Base-by-base conservation (phyloP, 768 basidiomycete species). In the Lyophyllum decastes region DNA sequence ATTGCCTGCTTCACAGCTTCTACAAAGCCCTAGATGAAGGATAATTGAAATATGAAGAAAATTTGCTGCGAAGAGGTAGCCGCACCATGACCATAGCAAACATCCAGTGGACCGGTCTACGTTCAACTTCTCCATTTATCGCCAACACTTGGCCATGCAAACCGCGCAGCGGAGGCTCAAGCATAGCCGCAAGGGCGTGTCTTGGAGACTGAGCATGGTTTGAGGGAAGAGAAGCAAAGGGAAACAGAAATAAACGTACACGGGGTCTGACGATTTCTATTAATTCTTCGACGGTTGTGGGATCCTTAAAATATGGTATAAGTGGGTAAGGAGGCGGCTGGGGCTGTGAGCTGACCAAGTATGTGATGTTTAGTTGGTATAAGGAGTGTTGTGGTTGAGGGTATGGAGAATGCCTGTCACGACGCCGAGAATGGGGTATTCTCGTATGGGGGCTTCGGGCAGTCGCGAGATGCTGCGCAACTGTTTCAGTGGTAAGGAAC, bases 281-380 rank as follows among this genome's bases (percentile, higher is more conserved):
- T 5, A 30, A 40, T 16, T 45, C 49, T 45, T 57, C 27, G 12
- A 57, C 40, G 21, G 38, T 22, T 30, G 50, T 30, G 12, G 56
- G 40, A 24, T 57, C 49, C 56, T 57, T 35, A 33, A 27, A 25
- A 3, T 3, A 21, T 25, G n/a, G 1, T 24, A 24, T 40, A 30
- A 38, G 27, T 22, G 11, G 14, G 11, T 17, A 16, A 43, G 19
- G 14, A 40, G 10, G 21, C 7, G 38, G n/a, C 8, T n/a, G n/a
- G n/a, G 38, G 34, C 7, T 2, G 21, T 17, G 24, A 17, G 38
- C 56, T 26, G 21, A 57, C 56, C 43, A 57, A 24, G 26, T 51
- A 52, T 12, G 56, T 51, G 10, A 57, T 25, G 43, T 57, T 27
- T 19, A 57, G 27, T 25, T 57, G 56, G 30, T 56, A 26, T 22